Percentiles rank a stretch among this genome's conserved stretches.
These are phyloP conservation scores for Trichoderma guizhouense DNA, from an alignment of 2,329 filamentous ascomycete genomes.

Conservation along the genomic window DNA sequence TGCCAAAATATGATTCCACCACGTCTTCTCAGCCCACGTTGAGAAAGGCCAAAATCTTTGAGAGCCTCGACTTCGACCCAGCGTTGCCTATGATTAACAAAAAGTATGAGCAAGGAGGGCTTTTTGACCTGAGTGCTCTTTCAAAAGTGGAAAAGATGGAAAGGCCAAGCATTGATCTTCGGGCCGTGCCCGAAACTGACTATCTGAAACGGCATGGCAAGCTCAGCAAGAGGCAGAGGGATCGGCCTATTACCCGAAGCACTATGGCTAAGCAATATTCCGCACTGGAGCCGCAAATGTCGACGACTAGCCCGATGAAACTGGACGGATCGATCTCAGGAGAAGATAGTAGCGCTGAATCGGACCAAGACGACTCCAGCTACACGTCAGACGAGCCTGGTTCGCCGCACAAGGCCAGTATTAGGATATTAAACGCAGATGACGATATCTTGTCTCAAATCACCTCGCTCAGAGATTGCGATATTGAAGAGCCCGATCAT, in stretches of 20 bases:
- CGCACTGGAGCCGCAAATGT: slow-evolving; percentile 26
- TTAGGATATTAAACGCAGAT: slow-evolving; percentile 41
- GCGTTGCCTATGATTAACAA: slow-evolving; percentile 52
- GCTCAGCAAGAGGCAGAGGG: slow-evolving; percentile 35
- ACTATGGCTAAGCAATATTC: slow-evolving; percentile 29
- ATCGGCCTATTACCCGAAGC: slow-evolving; percentile 22
- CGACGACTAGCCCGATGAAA: slow-evolving; percentile 37
- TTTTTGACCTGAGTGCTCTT: slow-evolving; percentile 45
- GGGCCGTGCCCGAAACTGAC: slow-evolving; percentile 43
- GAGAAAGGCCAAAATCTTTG: slow-evolving; percentile 48
- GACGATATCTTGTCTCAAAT: slow-evolving; percentile 53
- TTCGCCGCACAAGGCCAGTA: slow-evolving; percentile 49
- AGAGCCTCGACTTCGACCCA: slow-evolving; percentile 53
- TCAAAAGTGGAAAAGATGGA: slow-evolving; percentile 29
- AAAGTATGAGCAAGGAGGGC: slow-evolving; percentile 56
- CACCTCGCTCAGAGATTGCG: slow-evolving; percentile 49
- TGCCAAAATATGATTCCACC: slow-evolving; percentile 21
- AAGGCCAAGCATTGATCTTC: slow-evolving; percentile 30
- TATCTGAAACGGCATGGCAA: slow-evolving; percentile 49
- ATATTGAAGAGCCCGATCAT: slow-evolving; percentile 46
- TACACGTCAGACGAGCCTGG: slow-evolving; percentile 48
- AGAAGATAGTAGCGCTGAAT: slow-evolving; percentile 50
- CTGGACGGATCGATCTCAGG: slow-evolving; percentile 38
- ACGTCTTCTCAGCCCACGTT: slow-evolving; percentile 22
- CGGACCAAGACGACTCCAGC: slow-evolving; percentile 55